phyloP scores from a whole-genome alignment of 768 basidiomycete genomes.

The Coprinellus micaceus region DNA sequence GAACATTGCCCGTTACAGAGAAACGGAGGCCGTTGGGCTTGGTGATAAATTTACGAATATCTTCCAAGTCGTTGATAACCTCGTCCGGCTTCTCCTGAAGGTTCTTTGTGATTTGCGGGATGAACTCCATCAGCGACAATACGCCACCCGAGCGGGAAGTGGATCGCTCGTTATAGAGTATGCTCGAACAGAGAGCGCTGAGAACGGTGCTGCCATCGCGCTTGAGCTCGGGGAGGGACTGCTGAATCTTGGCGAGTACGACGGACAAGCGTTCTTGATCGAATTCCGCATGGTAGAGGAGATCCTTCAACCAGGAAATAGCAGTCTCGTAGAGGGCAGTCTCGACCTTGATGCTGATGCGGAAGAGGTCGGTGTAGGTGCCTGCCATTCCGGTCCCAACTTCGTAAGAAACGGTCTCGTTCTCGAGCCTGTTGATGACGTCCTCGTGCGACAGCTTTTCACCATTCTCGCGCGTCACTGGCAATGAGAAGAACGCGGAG shows the following conservation, averaged over 20 bases:
- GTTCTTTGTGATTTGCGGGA: slow-evolving; percentile 67
- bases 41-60: slow-evolving; percentile 69
- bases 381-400: slow-evolving; percentile 60
- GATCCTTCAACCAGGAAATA: slow-evolving; percentile 80
- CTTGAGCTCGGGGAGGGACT: slow-evolving; percentile 88
- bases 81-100: slow-evolving; percentile 70
- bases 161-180: slow-evolving; percentile 66
- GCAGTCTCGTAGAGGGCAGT: slow-evolving; percentile 73
- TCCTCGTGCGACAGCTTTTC: slow-evolving; percentile 77
- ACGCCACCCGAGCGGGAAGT: slow-evolving; percentile 66
- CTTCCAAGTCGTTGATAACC: slow-evolving; percentile 72
- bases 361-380: slow-evolving; percentile 70
- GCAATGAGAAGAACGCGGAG: slow-evolving; percentile 84
- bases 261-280: slow-evolving; percentile 83
- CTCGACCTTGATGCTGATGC: slow-evolving; percentile 83
- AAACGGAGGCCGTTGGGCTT: slow-evolving; percentile 82
- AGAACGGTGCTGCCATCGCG: slow-evolving; percentile 82
- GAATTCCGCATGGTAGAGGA: slow-evolving; percentile 73
- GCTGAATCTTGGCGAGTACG: slow-evolving; percentile 81
- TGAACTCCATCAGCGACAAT: slow-evolving; percentile 71
- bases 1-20: slow-evolving; percentile 84
- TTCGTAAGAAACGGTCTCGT: slow-evolving; percentile 88
- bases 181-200: slow-evolving; percentile 60
- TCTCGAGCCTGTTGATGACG: slow-evolving; percentile 85
- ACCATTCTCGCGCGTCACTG: slow-evolving; percentile 69